Percentiles rank a stretch among this genome's conserved stretches.
phyloP scores from a whole-genome alignment of 2,329 filamentous ascomycete genomes.

The Hypoxylon sp. region DNA sequence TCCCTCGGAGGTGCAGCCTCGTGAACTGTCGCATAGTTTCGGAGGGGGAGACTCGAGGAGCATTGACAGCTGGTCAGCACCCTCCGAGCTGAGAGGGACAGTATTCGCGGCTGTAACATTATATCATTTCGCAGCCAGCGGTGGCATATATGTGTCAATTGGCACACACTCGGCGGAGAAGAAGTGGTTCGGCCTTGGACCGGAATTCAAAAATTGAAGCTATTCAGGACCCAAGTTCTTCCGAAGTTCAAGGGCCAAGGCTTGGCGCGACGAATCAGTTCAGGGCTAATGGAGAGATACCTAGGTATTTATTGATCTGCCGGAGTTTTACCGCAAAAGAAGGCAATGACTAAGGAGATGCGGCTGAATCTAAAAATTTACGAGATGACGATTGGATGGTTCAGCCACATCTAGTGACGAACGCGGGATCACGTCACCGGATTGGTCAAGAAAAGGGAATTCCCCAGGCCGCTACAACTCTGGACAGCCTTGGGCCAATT shows the following conservation, averaged over 20 bases:
- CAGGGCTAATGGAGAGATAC: neutral
- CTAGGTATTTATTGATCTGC: constrained; percentile 18
- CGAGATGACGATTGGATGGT: constrained; percentile 25
- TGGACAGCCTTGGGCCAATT: constrained; percentile 63
- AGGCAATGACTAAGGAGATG: constrained; percentile 4
- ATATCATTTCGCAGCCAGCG: constrained; percentile 44
- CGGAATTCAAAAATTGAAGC: constrained; percentile 49
- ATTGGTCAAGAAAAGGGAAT: constrained; percentile 44
- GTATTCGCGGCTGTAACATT: constrained; percentile 53
- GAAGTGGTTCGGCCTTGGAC: constrained; percentile 25
- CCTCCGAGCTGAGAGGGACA: constrained; percentile 49
- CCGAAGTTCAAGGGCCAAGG: constrained; percentile 37
- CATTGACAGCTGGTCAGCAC: constrained; percentile 46
- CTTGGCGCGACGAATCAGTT: constrained; percentile 20
- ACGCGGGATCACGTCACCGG: constrained; percentile 50
- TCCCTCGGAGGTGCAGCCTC: constrained; percentile 33
- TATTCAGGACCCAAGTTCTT: constrained; percentile 48
- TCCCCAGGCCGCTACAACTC: constrained; percentile 21
- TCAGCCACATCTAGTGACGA: constrained; percentile 42
- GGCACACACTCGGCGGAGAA: constrained; percentile 26
- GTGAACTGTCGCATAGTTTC: constrained; percentile 51
- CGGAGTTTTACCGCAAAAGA: constrained; percentile 29
- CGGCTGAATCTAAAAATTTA: constrained; percentile 29
- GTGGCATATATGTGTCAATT: constrained; percentile 36
- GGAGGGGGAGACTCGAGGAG: constrained; percentile 41